Evolutionary conservation across 1,284 basidiomycete species (phyloP), one percentile per base, ranked within the genome.

Genomic region (Cryptococcus deneoformans): DNA sequence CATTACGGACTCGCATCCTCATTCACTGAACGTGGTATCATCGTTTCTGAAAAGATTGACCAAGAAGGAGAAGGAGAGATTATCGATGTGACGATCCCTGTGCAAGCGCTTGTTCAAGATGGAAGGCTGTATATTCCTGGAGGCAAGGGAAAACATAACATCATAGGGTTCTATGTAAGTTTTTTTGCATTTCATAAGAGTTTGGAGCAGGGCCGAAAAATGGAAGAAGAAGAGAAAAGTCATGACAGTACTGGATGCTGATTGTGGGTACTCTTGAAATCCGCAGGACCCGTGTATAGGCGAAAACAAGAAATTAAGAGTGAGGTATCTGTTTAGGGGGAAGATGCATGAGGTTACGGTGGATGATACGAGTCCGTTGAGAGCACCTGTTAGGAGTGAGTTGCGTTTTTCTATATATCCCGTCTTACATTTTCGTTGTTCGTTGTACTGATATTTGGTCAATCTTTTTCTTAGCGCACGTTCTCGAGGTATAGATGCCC

Each of bases 81-180:
- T 47, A 82, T 90, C 62, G 86, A 92, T 74, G 89, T 93, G 42
- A 88, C 86, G 16, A 79, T 89, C 37, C 84, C 92, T 3, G 70
- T 95, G 35, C 92, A 94, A 79, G 86, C 89, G 29, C 80, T 95
- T 14, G 88, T 94, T 47, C 82, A 84, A 62, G 83, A 87, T 62
- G 87, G 87, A 49, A 88, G 90, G 71, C 73, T 96, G 50, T 84
- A 86, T 69, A 87, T 96, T 60, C 86, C 92, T 14, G 85, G 85
- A 50, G 86, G 86, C 49, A 80, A 87, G 63, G 74, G 78, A 14
- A 85, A 84, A 65, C 69, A 65, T 59, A 73, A 75, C 53, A 58
- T 78, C 6, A 66, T 76, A 16, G 76, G 76, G 2, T 77, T 78
- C 59, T 76, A 67, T 59, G 73, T 75, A 50, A 58, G 71, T 65